Evolutionary conservation across 2,329 filamentous ascomycete species (phyloP).

Genomic region (Fusarium scirpi): DNA sequence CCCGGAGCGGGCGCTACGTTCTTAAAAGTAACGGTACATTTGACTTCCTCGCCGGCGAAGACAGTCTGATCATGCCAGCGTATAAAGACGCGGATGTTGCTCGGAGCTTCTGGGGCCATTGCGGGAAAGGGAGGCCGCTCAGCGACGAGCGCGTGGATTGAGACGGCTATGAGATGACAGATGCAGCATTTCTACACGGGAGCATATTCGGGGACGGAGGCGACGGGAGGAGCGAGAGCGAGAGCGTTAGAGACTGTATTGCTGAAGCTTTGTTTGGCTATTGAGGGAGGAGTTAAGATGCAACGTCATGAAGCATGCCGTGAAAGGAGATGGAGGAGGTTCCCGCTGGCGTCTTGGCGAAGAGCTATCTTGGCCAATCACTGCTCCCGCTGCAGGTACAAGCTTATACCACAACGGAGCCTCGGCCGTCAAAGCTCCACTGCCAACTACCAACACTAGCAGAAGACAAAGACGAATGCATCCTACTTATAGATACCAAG

Average conservation of each 20-base stretch:
- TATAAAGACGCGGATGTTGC: slow-evolving; percentile 94
- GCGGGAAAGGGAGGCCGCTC: slow-evolving; percentile 48
- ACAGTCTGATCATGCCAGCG: slow-evolving; percentile 94
- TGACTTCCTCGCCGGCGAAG: slow-evolving; percentile 95
- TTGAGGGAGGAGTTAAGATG: slow-evolving; percentile 38
- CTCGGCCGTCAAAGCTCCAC: slow-evolving; percentile 27
- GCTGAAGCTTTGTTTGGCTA: slow-evolving; percentile 33
- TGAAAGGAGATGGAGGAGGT: slow-evolving; percentile 49
- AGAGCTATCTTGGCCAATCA: slow-evolving; percentile 42
- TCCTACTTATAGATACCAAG: neutral
- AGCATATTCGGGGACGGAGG: slow-evolving; percentile 34
- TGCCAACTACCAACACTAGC: slow-evolving; percentile 21
- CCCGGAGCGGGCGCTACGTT: slow-evolving; percentile 72
- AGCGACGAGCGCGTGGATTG: slow-evolving; percentile 48
- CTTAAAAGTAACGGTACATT: slow-evolving; percentile 96
- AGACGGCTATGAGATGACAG: slow-evolving; percentile 43
- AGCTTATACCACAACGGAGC: slow-evolving; percentile 22
- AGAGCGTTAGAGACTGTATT: slow-evolving; percentile 15
- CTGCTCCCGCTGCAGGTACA: slow-evolving; percentile 36
- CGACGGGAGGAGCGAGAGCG: slow-evolving; percentile 3
- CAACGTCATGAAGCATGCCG: slow-evolving; percentile 47
- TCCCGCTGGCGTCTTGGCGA: slow-evolving; percentile 44
- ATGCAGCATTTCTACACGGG: slow-evolving; percentile 49
- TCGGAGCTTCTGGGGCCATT: slow-evolving; percentile 63
- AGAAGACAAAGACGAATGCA: slow-evolving; percentile 13